Conservation (phyloP, 495 filamentous ascomycete species). For the Aspergillus sclerotiicarbonarius region DNA sequence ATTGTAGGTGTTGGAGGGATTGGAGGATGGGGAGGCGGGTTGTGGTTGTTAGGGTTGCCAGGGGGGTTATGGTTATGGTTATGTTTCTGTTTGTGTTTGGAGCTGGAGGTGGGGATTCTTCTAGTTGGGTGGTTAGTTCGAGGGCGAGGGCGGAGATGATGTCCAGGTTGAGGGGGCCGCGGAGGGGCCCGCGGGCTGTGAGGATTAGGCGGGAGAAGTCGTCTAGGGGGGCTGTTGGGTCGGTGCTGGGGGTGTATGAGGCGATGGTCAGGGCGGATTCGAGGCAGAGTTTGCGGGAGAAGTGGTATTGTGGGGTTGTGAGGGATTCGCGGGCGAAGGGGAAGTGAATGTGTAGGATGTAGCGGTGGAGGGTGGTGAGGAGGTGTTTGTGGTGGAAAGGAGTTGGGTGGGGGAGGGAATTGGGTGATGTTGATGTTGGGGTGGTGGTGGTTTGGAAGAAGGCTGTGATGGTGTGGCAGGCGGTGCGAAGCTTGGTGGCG, state of each 20-base stretch:
- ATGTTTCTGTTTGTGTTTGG: neutral
- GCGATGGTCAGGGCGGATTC: slow-evolving; percentile 31
- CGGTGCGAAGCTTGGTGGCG: slow-evolving; percentile 6
- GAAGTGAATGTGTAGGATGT: slow-evolving; percentile 44
- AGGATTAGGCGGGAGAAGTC: slow-evolving; percentile 16
- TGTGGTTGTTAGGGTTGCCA: slow-evolving; percentile 14
- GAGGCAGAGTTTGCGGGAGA: slow-evolving; percentile 46
- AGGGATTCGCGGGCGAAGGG: slow-evolving; percentile 43
- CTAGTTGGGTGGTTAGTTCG: slow-evolving; percentile 24
- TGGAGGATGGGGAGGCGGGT: slow-evolving; percentile 20
- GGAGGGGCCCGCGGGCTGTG: slow-evolving; percentile 18
- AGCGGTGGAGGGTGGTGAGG: slow-evolving; percentile 41
- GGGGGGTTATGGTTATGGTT: neutral
- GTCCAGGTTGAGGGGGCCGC: slow-evolving; percentile 23
- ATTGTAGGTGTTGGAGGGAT: slow-evolving; percentile 20
- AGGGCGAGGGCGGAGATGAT: slow-evolving; percentile 21
- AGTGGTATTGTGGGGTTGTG: slow-evolving; percentile 43
- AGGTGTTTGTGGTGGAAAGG: slow-evolving; percentile 28
- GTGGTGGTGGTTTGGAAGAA: slow-evolving; percentile 9
- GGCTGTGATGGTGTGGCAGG: slow-evolving; percentile 18
- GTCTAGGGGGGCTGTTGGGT: slow-evolving; percentile 3
- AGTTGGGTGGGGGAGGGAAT: slow-evolving; percentile 11
- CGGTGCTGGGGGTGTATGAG: slow-evolving; percentile 17
- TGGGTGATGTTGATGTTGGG: neutral
- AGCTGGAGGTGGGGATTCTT: slow-evolving; percentile 13